phyloP scores from a whole-genome alignment of 73 alveolate species.

The Paramecium sonneborni region DNA sequence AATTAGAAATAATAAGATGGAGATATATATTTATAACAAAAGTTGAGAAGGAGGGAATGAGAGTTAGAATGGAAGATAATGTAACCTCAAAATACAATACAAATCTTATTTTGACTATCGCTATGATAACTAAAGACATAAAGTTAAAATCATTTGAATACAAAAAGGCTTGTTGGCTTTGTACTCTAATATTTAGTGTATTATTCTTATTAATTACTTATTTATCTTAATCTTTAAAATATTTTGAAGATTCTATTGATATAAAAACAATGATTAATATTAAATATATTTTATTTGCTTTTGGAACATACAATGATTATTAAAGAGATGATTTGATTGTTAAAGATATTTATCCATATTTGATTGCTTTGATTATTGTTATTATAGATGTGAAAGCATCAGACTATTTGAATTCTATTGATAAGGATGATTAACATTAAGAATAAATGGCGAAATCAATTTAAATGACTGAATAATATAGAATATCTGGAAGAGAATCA shows the following conservation, averaged over 20 bases:
- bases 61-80: neutral
- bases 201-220: neutral
- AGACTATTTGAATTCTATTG: neutral
- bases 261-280: neutral
- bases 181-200: neutral
- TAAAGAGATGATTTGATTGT: neutral
- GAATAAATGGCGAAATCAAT: neutral
- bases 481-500: neutral
- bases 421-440: neutral
- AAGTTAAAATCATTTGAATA: neutral
- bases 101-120: neutral
- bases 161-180: neutral
- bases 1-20: conserved; percentile 51
- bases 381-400: neutral
- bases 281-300: neutral
- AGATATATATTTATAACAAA: neutral
- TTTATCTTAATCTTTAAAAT: conserved; percentile 3
- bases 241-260: neutral
- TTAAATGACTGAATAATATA: neutral
- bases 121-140: neutral
- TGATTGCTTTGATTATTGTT: neutral
- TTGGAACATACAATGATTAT: conserved; percentile 41
- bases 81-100: neutral
- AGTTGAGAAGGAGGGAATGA: conserved; percentile 33
- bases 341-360: conserved; percentile 19